Base-by-base conservation (phyloP, 345 rosid species). In the Brassica cretica region DNA sequence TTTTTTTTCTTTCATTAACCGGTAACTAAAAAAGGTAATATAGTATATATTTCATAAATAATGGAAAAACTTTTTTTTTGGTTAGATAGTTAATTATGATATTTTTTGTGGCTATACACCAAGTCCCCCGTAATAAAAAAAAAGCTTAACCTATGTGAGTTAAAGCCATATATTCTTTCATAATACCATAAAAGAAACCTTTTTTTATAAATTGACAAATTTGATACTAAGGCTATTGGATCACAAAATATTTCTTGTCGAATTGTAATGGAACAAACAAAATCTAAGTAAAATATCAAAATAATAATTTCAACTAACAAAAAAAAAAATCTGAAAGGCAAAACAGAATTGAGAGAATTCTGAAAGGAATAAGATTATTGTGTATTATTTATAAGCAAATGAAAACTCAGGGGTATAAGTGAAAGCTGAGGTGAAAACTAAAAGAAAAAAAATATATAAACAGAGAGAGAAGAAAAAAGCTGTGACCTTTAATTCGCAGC, bases 401-500 rank as follows among this genome's bases (percentile, higher is more conserved):
- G 6, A 63, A 76, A 62, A 6, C 2, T 5, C 1, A 70, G 70
- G 79, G 80, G 56, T 69, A 9, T n/a, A 76, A 11, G 1, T 49
- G 56, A 49, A 49, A 49, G 18, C n/a, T 49, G 56, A 51, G 16
- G 6, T 46, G 16, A 46, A 46, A 46, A 46, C 14, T 12, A 46
- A 46, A 46, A 14, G 16, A 51, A 25, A 51, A 51, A 27, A 61
- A 18, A 9, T 9, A 62, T 76, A 76, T 41, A 75, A 75, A 27
- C 24, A 1, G 1, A 41, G 64, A 25, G 59, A 7, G 2, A 65
- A 29, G 49, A 61, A 62, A 68, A 44, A 61, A 68, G 21, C 9
- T 69, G 63, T 5, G 75, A 76, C 80, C 75, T 76, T 70, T 58
- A 68, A 76, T 60, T 68, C 24, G 75, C 75, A 63, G 75, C 75